Conservation (phyloP, 176 grass and related monocot species). For the Alopecurus myosuroides region DNA sequence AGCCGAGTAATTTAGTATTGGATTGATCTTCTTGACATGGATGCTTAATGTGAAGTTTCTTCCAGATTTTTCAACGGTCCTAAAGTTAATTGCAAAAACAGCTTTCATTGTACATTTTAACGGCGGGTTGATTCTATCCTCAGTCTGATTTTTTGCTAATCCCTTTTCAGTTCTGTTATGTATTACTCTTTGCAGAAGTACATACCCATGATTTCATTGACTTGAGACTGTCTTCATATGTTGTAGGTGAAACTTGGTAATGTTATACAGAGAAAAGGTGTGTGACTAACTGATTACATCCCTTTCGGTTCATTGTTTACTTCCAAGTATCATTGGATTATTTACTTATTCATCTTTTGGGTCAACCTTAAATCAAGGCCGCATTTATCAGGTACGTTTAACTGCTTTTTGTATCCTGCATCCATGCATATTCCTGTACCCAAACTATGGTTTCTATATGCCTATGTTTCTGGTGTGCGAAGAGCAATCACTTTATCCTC, state of each 20-base stretch:
- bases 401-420: background rate
- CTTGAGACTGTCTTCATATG: slow-evolving; percentile 2
- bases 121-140: background rate
- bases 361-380: slow-evolving; percentile 49
- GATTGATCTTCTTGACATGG: background rate
- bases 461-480: background rate
- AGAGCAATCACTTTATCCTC: background rate
- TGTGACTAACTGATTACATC: slow-evolving; percentile 32
- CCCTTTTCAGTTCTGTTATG: background rate
- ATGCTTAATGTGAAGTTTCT: background rate
- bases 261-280: slow-evolving; percentile 72
- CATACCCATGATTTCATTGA: background rate
- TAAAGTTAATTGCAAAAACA: background rate
- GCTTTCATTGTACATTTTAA: background rate
- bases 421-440: background rate
- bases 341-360: slow-evolving; percentile 29
- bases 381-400: slow-evolving; percentile 63
- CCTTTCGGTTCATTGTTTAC: slow-evolving; percentile 22
- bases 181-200: background rate
- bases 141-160: background rate
- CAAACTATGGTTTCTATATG: background rate
- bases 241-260: slow-evolving; percentile 82
- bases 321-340: slow-evolving; percentile 16
- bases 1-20: background rate
- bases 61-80: background rate